These are phyloP conservation scores for Candida alai DNA, from an alignment of 805 yeast species.

Conservation along the genomic window DNA sequence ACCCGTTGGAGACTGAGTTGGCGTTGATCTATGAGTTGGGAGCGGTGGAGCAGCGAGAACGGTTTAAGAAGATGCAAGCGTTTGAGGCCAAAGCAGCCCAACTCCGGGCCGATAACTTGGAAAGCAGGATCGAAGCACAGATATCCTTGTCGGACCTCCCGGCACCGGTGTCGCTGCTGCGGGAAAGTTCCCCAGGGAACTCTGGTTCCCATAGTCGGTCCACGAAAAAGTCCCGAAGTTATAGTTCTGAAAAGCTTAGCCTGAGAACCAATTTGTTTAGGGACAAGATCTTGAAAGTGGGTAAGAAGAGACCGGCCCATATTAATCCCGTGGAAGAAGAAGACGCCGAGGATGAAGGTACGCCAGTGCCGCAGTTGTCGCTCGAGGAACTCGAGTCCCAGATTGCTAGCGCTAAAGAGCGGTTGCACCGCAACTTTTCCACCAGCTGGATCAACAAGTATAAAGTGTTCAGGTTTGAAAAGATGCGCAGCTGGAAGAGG, in stretches of 20 bases:
- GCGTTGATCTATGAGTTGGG: conserved; percentile 66
- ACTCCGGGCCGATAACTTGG: no score
- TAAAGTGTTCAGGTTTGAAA: conserved; percentile 20
- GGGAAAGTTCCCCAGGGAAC: no score
- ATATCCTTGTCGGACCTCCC: conserved; percentile 9
- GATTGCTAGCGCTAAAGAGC: conserved; percentile 23
- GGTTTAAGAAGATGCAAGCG: conserved; percentile 47
- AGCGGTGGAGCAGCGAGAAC: conserved; percentile 54
- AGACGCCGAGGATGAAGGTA: conserved; percentile 2
- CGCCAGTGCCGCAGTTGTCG: conserved; percentile 23
- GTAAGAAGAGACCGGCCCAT: conserved; percentile 1
- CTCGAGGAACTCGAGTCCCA: no score
- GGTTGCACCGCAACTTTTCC: conserved; percentile 24
- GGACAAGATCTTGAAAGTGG: conserved; percentile 8
- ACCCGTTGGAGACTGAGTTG: conserved; percentile 80
- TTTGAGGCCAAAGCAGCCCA: conserved; percentile 31
- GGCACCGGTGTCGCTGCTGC: no score
- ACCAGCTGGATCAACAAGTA: conserved; percentile 33
- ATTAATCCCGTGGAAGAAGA: conserved; percentile 4
- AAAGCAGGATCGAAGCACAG: conserved; percentile 10
- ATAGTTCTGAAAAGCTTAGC: not conserved
- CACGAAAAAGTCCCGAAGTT: not conserved
- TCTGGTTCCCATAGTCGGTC: not conserved
- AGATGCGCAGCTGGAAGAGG: conserved; percentile 22
- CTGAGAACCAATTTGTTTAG: conserved; percentile 3